A percentile compares a stretch with the other conserved stretches of the same genome.
phyloP scores from a whole-genome alignment of 2,329 filamentous ascomycete species.

The Pyrenophora teres region DNA sequence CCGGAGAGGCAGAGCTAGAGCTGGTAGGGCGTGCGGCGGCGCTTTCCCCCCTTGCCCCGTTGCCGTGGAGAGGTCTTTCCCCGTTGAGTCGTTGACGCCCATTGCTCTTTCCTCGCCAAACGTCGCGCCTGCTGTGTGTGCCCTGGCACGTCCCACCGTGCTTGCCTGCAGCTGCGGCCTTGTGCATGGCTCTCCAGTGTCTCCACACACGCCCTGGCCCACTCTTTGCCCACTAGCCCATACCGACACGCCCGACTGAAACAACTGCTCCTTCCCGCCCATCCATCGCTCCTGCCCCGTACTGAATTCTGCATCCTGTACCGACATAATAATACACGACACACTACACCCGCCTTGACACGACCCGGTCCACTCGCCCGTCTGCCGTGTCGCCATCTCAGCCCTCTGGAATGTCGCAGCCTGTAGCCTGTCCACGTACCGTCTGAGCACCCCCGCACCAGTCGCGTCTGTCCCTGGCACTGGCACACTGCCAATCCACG shows the following conservation, averaged over 20 bases:
- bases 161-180: constrained; percentile 2
- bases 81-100: not conserved
- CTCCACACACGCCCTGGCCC: constrained; percentile 6
- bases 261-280: constrained; percentile 29
- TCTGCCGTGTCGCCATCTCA: not conserved
- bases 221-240: constrained; percentile 3
- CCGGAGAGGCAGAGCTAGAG: too few species aligned
- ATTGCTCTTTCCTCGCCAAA: not conserved
- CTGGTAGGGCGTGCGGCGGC: too few species aligned
- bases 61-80: too few species aligned
- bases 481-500: constrained; percentile 1
- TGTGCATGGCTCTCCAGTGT: constrained; percentile 4
- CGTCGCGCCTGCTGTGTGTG: not conserved
- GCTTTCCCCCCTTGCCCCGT: too few species aligned
- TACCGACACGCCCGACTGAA: constrained; percentile 21
- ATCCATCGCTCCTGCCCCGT: constrained; percentile 21
- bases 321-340: not conserved
- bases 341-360: not conserved
- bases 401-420: constrained; percentile 39
- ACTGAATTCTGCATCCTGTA: constrained; percentile 4
- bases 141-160: not conserved
- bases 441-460: constrained; percentile 26
- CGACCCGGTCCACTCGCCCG: not conserved
- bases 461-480: constrained; percentile 13
- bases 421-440: constrained; percentile 21